Percentiles rank a stretch among this genome's conserved stretches.
Evolutionary conservation across 192 early-diverging fungal species (phyloP).

Genomic region (Chytriomyces sp.): DNA sequence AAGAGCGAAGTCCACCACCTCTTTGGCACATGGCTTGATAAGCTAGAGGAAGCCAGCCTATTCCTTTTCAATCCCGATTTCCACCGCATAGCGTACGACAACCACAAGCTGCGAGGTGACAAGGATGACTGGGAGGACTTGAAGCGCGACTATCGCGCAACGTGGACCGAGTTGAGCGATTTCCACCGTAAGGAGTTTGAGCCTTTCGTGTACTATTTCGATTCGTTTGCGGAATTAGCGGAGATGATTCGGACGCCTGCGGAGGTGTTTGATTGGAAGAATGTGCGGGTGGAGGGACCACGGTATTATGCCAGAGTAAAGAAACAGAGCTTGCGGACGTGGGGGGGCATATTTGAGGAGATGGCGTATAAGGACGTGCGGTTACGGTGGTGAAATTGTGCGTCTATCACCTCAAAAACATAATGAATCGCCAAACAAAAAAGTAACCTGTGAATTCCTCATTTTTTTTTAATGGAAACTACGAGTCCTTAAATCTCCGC

Average conservation of each 20-base stretch:
- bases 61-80: neutral
- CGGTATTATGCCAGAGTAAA: neutral
- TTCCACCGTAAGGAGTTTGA: no score
- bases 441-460: no score
- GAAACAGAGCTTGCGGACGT: neutral
- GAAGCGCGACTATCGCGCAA: neutral
- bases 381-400: no score
- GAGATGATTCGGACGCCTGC: neutral
- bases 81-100: no score
- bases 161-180: constrained; percentile 15
- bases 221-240: no score
- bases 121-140: neutral
- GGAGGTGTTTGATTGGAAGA: constrained; percentile 17
- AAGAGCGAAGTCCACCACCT: constrained; percentile 19
- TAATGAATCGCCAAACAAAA: no score
- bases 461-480: no score
- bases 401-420: no score
- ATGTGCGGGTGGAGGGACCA: no score
- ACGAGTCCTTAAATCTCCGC: no score
- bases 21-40: constrained; percentile 15
- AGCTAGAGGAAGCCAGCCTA: neutral
- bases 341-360: constrained; percentile 2
- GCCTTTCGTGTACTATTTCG: no score
- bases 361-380: neutral
- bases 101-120: neutral